Percentiles rank a stretch among this genome's conserved stretches.
Conservation (phyloP, 2,329 filamentous ascomycete species). For the Colletotrichum tamarilloi region DNA sequence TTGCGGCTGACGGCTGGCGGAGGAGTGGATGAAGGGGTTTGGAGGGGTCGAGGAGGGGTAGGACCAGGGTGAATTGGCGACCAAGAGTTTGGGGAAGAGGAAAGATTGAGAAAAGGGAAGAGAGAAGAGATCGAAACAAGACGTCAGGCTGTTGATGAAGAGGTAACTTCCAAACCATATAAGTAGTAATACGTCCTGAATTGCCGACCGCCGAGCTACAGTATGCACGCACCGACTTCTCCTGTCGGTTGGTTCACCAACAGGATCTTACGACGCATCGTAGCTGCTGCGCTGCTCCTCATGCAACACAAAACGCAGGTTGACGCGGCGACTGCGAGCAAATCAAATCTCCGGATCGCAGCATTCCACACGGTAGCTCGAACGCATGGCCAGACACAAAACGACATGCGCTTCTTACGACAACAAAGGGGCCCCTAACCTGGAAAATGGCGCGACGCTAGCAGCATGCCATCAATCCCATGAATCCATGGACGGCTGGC, state of each 20-base stretch:
- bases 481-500: background rate
- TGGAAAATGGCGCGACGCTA: conserved; percentile 23
- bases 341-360: conserved; percentile 8
- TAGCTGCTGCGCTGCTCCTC: background rate
- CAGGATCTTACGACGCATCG: conserved; percentile 10
- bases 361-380: conserved; percentile 9
- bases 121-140: background rate
- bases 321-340: conserved; percentile 24
- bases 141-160: background rate
- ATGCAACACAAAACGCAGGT: conserved; percentile 2
- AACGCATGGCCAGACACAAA: background rate
- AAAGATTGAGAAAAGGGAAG: background rate
- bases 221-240: background rate
- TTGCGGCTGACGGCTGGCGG: background rate
- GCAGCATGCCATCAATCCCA: background rate
- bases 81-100: background rate
- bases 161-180: background rate
- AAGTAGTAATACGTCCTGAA: background rate
- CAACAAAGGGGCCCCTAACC: background rate
- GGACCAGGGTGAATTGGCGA: background rate
- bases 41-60: background rate
- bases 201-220: background rate
- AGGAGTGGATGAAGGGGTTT: background rate
- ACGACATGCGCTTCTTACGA: conserved; percentile 2
- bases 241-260: background rate